Evolutionary conservation across 2,329 filamentous ascomycete genomes (phyloP), one percentile per base, ranked within the genome.

Genomic region (Fusarium coicis): DNA sequence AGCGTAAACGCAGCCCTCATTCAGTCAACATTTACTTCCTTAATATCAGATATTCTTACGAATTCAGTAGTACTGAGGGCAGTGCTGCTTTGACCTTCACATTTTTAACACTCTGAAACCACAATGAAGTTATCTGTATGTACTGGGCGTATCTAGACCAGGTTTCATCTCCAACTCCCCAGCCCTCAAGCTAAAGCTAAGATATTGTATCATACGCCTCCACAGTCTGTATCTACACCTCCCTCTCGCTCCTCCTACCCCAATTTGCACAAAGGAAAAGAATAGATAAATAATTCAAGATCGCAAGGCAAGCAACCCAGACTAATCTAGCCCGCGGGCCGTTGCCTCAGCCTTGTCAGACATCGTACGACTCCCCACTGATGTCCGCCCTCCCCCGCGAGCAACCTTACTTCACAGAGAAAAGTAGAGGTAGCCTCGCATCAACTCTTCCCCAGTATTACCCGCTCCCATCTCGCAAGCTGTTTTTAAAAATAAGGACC

Each of bases 351-450:
- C 77, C 77, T 77, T 77, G 72, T 76, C 68, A 70, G 66, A 74
- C 72, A 78, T 77, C 72, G 73, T 54, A 78, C 76, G 63, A 78
- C 74, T 78, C 76, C 73, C 76, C 76, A 77, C 76, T 42, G 66
- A 70, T 75, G 75, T 70, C 58, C 69, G 68, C 53, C 55, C 63
- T 65, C 58, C 72, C 70, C 63, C 69, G 54, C 76, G 69, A 76
- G 68, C 56, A 62, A 68, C 55, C 72, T 72, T 70, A 65, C 73
- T 63, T 63, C 69, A 62, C 42, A 63, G 42, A 69, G 65, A 53
- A 59, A 72, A 55, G 72, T 78, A 77, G 36, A 68, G 55, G 72
- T 78, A 77, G 76, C 74, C 68, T 78, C 74, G 74, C 76, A 78
- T 72, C 73, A 56, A 21, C 36, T 73, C 62, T 72, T 77, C 76